A percentile compares a stretch with the other conserved stretches of the same genome.
phyloP scores from a whole-genome alignment of 176 grass and related monocot genomes.

The Zizania latifolia region DNA sequence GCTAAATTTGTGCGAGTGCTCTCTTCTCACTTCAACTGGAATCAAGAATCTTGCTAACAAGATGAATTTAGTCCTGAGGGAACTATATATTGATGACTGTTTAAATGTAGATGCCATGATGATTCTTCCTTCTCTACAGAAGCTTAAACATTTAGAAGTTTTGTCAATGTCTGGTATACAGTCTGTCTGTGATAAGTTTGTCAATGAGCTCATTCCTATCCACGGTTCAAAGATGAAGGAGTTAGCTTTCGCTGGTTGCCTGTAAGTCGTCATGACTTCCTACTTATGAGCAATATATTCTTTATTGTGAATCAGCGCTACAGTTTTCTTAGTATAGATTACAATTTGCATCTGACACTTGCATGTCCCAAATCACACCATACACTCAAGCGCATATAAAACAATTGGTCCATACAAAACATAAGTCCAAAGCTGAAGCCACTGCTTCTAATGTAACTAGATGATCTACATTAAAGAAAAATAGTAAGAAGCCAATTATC shows the following conservation, averaged over 20 bases:
- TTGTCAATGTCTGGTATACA: slow-evolving; percentile 72
- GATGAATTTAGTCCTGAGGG: slow-evolving; percentile 43
- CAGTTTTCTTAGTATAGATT: background rate
- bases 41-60: slow-evolving; percentile 52
- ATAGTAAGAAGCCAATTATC: background rate
- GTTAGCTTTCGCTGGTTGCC: slow-evolving; percentile 69
- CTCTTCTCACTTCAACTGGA: slow-evolving; percentile 76
- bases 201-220: slow-evolving; percentile 57
- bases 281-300: slow-evolving; percentile 2
- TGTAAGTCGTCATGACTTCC: slow-evolving; percentile 49
- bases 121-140: slow-evolving; percentile 72
- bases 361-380: background rate
- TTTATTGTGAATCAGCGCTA: background rate
- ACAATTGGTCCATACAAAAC: background rate
- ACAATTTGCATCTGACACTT: background rate
- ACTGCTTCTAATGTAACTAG: background rate
- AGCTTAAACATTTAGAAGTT: slow-evolving; percentile 61
- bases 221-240: slow-evolving; percentile 72
- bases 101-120: slow-evolving; percentile 68
- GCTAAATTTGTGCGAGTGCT: slow-evolving; percentile 75
- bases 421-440: background rate
- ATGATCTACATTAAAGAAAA: background rate
- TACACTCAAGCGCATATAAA: background rate
- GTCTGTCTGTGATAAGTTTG: slow-evolving; percentile 71
- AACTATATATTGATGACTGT: slow-evolving; percentile 88